These are phyloP conservation scores for Cutaneotrichosporon sp. DNA, from an alignment of 1,284 basidiomycete species.

Conservation along the genomic window DNA sequence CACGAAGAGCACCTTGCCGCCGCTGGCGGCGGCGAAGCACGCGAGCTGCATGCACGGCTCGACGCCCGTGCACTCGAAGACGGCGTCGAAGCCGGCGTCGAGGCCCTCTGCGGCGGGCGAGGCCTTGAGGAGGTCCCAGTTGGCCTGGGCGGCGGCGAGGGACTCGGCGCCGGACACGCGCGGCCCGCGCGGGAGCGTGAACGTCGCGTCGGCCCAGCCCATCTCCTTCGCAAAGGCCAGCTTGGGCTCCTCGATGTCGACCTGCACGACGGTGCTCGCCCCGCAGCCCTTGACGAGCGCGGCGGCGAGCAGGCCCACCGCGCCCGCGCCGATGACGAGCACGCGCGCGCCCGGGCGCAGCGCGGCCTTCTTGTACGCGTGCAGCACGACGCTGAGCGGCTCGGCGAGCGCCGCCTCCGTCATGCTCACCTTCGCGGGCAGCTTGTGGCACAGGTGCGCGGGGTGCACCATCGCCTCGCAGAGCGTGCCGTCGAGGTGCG, in stretches of 20 bases:
- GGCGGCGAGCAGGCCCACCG: conserved; percentile 86
- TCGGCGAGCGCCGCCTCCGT: conserved; percentile 85
- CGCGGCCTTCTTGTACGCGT: conserved; percentile 71
- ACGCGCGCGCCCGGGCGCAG: conserved; percentile 66
- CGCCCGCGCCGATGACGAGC: conserved; percentile 86
- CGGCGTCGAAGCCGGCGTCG: conserved; percentile 81
- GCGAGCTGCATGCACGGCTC: conserved; percentile 87
- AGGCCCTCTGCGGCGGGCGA: conserved; percentile 51
- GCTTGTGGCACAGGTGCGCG: conserved; percentile 77
- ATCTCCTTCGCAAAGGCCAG: conserved; percentile 72
- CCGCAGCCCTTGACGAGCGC: conserved; percentile 73
- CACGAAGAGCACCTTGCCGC: conserved; percentile 86
- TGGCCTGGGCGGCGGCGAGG: conserved; percentile 66
- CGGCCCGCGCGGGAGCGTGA: conserved; percentile 62
- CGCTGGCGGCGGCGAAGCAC: conserved; percentile 62
- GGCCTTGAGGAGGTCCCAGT: conserved; percentile 56
- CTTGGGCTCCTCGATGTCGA: conserved; percentile 81
- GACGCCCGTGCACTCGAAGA: conserved; percentile 90
- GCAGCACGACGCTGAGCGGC: conserved; percentile 84
- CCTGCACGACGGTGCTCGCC: conserved; percentile 69
- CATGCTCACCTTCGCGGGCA: conserved; percentile 73
- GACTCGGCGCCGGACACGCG: conserved; percentile 62
- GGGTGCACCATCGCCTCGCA: conserved; percentile 88
- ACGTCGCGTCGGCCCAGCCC: conserved; percentile 74
- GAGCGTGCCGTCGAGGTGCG: conserved; percentile 89